Evolutionary conservation across 2,329 filamentous ascomycete genomes (phyloP), one percentile per base, ranked within the genome.

Genomic region (Fusarium humuli): DNA sequence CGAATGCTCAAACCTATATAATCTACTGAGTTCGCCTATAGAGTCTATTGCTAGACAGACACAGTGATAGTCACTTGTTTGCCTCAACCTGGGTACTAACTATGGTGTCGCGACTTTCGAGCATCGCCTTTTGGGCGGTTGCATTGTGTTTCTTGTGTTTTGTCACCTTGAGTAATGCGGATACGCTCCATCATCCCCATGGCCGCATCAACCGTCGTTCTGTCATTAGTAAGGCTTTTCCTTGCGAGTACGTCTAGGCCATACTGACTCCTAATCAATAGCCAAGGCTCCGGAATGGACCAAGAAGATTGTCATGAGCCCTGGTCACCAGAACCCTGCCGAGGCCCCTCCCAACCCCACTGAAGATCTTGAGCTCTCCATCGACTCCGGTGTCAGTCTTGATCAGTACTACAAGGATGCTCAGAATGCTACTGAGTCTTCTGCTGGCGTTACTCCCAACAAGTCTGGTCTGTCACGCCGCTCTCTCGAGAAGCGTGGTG

Each of bases 321-420:
- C 61, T 1, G 61, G 22, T 44, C 61, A 65, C 10, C 61, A 65
- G 6, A 57, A 65, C 46, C 61, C 58, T 32, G 58, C 40, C 14
- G 14, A 25, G 16, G 58, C 61, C 2, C 58, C 61, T 0, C 50
- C 61, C 0, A 42, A 44, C 11, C 57, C 57, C 1, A 42, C 32
- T 14, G 50, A 47, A 12, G 30, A 62, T 13, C 45, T 65, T 13
- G 61, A 65, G n/a, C n/a, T 65, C 5, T 34, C 58, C 11, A 12
- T 14, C 1, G 58, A 52, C 11, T 42, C 40, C 0, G 46, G 40
- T 8, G 40, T 23, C 0, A 57, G 50, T 1, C 58, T 65, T 5
- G 40, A 62, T 3, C 45, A 65, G 10, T 57, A 52, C 23, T 57
- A 62, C 27, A 40, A 65, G 20, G 50, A 62, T 27, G 30, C 61